Evolutionary conservation across 805 yeast species (phyloP), one percentile per base, ranked within the genome.

Genomic region (Lachancea sp.): DNA sequence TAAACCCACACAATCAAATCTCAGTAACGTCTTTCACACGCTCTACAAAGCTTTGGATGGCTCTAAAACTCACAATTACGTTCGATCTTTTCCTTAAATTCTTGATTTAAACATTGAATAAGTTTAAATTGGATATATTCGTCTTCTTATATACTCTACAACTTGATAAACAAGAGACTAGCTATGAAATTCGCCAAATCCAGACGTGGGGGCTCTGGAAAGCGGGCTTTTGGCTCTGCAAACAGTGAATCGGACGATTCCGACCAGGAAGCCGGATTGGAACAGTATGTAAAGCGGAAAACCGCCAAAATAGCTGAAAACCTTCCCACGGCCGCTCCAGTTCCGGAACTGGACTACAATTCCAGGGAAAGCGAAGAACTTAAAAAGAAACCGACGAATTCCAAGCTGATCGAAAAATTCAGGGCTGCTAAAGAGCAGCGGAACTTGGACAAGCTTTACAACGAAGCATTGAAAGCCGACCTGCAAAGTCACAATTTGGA

Each of bases 371-470:
- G 3, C 7, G 18, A 18, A 35, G 27, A 35, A 35, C 19, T 6
- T 20, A 26, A 13, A 29, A 18, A 29, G 16, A 15, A 16, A 31
- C 43, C 43, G 4, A 7, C 13, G 13, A 16, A 41, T 26, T 44
- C 55, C 2, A 63, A 62, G 45, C 73, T 75, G 47, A 66, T 79
- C 44, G 61, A 56, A 1, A 60, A 56, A 3, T 54, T 80, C 8
- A 54, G 75, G 13, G 70, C 65, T 38, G 73, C 82, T 1, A 73
- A 72, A 47, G 55, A 60, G 42, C 55, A 55, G 30, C 58, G 85
- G 44, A 74, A 77, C 15, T 49, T 64, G 37, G 84, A 79, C 49
- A 66, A 65, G 29, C 45, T 67, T n/a, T 52, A 64, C 5, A 65
- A 73, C 2, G 57, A 62, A 41, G 73, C 73, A 20, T 51, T 67